Evolutionary conservation across 2,329 filamentous ascomycete genomes (phyloP).

Genomic region (Fusarium setosum): DNA sequence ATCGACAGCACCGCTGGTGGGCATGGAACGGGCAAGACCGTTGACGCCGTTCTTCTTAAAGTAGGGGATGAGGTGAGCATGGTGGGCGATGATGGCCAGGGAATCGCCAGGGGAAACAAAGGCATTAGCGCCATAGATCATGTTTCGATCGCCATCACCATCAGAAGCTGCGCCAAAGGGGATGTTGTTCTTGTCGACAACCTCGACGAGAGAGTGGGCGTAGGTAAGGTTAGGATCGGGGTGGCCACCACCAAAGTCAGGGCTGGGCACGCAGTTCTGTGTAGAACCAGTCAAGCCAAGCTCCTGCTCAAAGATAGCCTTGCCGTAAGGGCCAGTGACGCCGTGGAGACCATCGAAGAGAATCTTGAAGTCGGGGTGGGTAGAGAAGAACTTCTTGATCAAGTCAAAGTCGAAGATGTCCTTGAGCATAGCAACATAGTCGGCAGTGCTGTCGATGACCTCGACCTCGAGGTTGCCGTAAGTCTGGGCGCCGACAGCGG

Average conservation of each 20-base stretch:
- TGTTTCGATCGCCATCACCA: constrained; percentile 98
- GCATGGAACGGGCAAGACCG: constrained; percentile 96
- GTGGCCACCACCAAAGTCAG: constrained; percentile 97
- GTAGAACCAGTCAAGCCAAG: constrained; percentile 82
- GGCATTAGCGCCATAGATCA: constrained; percentile 98
- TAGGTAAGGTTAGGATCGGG: constrained; percentile 98
- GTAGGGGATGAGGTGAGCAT: constrained; percentile 96
- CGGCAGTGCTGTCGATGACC: constrained; percentile 90
- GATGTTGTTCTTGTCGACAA: constrained; percentile 89
- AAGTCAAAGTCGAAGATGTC: constrained; percentile 98
- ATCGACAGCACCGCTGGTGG: constrained; percentile 94
- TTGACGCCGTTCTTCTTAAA: constrained; percentile 98
- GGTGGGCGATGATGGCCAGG: constrained; percentile 96
- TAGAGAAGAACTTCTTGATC: constrained; percentile 92
- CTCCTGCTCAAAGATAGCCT: constrained; percentile 94
- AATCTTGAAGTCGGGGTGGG: constrained; percentile 93
- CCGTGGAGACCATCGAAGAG: constrained; percentile 95
- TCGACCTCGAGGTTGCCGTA: constrained; percentile 93
- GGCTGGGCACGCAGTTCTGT: constrained; percentile 92
- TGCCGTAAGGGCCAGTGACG: constrained; percentile 95
- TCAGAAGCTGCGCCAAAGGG: constrained; percentile 98
- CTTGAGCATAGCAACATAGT: constrained; percentile 96
- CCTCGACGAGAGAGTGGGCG: constrained; percentile 92
- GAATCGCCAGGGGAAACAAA: constrained; percentile 98
- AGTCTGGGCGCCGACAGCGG: constrained; percentile 82